Conservation (phyloP, 331 rosid species). For the Phaseolus coccineus region DNA sequence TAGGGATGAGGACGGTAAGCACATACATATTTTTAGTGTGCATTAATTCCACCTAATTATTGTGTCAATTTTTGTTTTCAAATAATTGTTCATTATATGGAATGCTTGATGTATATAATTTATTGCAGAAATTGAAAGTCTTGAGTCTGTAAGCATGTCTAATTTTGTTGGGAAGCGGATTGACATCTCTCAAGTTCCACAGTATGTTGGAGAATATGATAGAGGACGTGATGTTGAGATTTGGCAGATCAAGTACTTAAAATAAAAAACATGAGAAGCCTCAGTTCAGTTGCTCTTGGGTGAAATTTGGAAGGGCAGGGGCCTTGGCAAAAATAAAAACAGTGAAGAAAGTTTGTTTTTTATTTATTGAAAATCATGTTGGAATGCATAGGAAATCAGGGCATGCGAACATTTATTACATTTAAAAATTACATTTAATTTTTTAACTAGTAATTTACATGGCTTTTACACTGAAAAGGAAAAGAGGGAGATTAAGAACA, state of each 20-base stretch:
- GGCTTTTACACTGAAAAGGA: no score
- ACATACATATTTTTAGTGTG: background rate
- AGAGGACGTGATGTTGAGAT: slow-evolving; percentile 83
- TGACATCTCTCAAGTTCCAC: slow-evolving; percentile 69
- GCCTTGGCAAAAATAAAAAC: background rate
- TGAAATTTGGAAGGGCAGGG: slow-evolving; percentile 25
- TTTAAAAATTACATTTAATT: no score
- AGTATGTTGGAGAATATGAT: slow-evolving; percentile 66
- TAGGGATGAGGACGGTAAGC: slow-evolving; percentile 61
- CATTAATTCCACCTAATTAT: slow-evolving; percentile 5
- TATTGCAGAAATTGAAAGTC: slow-evolving; percentile 59
- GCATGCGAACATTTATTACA: background rate
- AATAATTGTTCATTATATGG: slow-evolving; percentile 24
- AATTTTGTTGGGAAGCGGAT: slow-evolving; percentile 69
- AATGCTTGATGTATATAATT: slow-evolving; percentile 31
- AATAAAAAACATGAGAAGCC: slow-evolving; percentile 39
- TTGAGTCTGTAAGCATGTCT: slow-evolving; percentile 36
- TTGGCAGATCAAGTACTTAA: slow-evolving; percentile 71
- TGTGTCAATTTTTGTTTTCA: background rate
- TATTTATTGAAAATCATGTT: background rate
- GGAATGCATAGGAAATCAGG: background rate
- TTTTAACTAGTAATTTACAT: no score
- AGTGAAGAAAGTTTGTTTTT: background rate
- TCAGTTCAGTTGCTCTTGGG: slow-evolving; percentile 24
- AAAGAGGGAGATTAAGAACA: no score